phyloP scores from a whole-genome alignment of 73 alveolate genomes.

The Paramecium biaurelia region DNA sequence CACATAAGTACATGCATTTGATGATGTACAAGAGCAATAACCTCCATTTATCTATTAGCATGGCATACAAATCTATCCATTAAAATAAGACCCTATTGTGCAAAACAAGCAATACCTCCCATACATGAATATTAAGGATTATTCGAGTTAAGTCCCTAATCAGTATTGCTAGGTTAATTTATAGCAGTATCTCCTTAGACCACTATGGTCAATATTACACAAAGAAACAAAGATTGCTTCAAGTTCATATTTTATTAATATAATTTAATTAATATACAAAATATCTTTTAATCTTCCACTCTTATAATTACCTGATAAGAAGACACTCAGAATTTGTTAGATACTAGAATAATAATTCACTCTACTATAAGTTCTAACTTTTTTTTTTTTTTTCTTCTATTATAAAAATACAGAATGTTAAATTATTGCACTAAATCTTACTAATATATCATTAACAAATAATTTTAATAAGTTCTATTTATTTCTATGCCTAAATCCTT shows the following conservation, averaged over 20 bases:
- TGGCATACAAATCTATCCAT: neutral
- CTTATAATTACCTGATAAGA: neutral
- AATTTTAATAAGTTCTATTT: neutral
- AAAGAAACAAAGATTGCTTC: neutral
- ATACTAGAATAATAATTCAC: too few species aligned
- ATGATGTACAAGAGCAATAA: neutral
- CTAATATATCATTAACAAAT: neutral
- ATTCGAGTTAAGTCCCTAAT: neutral
- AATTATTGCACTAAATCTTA: neutral
- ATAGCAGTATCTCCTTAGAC: neutral
- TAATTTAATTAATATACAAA: neutral
- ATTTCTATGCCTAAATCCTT: neutral
- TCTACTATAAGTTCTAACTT: neutral
- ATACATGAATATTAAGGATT: neutral
- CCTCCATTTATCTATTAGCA: neutral
- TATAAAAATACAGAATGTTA: neutral
- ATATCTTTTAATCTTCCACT: neutral
- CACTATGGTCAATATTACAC: neutral
- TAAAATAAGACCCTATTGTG: neutral
- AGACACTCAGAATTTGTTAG: neutral
- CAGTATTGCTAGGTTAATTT: neutral
- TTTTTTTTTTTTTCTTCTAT: too few species aligned
- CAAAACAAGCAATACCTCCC: neutral
- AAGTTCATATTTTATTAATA: neutral
- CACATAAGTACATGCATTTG: neutral